These are phyloP conservation scores for Pistacia atlantica DNA, from an alignment of 345 rosid species.

Conservation along the genomic window DNA sequence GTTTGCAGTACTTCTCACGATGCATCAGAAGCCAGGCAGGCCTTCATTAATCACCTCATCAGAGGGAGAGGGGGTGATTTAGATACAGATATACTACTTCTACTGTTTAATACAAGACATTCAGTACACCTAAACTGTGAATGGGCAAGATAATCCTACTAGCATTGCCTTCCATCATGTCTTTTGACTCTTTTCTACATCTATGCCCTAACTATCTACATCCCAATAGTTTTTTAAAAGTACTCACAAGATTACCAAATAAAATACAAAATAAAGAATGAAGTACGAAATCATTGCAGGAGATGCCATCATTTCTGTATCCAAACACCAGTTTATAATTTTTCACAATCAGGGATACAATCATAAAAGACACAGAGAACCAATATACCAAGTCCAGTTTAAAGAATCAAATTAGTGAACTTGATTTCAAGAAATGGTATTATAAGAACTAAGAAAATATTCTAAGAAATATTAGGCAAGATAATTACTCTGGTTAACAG, in stretches of 20 bases:
- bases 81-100: background rate
- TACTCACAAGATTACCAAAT: background rate
- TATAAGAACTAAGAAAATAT: background rate
- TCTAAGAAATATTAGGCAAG: background rate
- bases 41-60: background rate
- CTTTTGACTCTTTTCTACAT: background rate
- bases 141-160: background rate
- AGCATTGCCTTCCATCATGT: background rate
- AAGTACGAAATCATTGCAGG: background rate
- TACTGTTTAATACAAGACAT: background rate
- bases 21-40: background rate
- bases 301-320: background rate
- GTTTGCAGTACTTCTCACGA: background rate
- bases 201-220: background rate
- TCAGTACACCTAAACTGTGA: background rate
- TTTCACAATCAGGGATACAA: background rate
- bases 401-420: background rate
- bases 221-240: background rate
- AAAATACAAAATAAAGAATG: background rate
- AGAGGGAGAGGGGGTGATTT: background rate
- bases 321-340: background rate
- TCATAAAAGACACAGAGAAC: background rate
- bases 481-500: background rate
- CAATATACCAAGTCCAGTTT: no score
- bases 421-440: background rate